A percentile compares a stretch with the other conserved stretches of the same genome.
Evolutionary conservation across 2,329 filamentous ascomycete genomes (phyloP).

Genomic region (Diaporthe nobilis): DNA sequence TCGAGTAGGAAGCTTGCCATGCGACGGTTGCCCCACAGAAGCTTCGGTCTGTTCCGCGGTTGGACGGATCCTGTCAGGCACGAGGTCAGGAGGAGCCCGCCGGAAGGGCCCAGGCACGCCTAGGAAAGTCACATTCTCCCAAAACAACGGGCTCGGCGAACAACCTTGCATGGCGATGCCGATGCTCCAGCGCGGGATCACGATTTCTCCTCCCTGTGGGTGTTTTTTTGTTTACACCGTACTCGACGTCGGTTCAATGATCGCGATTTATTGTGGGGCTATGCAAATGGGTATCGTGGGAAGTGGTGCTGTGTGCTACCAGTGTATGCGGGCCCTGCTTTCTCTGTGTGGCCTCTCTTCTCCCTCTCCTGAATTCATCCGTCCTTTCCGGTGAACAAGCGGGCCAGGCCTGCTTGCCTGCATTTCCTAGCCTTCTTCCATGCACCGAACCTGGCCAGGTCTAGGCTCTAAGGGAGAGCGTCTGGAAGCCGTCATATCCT

Average conservation of each 20-base stretch:
- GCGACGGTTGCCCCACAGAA: conserved; percentile 31
- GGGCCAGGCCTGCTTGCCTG: conserved; percentile 26
- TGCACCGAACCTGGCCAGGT: conserved; percentile 8
- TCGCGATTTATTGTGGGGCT: conserved; percentile 35
- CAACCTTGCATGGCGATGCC: neutral
- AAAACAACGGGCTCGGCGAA: conserved; percentile 13
- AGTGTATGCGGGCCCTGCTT: conserved; percentile 18
- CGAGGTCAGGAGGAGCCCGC: conserved; percentile 26
- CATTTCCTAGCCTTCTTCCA: conserved; percentile 27
- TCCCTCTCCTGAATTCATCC: conserved; percentile 10
- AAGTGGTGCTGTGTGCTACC: conserved; percentile 21
- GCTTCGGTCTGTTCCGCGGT: conserved; percentile 39
- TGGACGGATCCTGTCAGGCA: conserved; percentile 36
- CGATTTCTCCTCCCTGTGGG: conserved; percentile 14
- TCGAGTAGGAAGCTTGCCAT: conserved; percentile 37
- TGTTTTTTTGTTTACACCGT: conserved; percentile 13
- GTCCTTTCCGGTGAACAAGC: conserved; percentile 15
- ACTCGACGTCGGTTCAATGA: neutral
- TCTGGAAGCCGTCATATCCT: conserved; percentile 34
- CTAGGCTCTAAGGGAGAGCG: conserved; percentile 27
- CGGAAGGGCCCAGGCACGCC: conserved; percentile 4
- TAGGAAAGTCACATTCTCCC: conserved; percentile 19
- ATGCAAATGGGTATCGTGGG: conserved; percentile 35
- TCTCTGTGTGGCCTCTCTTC: neutral
- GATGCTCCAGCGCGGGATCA: conserved; percentile 26